Base-by-base conservation (phyloP, 2,329 filamentous ascomycete genomes). In the Sarocladium oryzae region DNA sequence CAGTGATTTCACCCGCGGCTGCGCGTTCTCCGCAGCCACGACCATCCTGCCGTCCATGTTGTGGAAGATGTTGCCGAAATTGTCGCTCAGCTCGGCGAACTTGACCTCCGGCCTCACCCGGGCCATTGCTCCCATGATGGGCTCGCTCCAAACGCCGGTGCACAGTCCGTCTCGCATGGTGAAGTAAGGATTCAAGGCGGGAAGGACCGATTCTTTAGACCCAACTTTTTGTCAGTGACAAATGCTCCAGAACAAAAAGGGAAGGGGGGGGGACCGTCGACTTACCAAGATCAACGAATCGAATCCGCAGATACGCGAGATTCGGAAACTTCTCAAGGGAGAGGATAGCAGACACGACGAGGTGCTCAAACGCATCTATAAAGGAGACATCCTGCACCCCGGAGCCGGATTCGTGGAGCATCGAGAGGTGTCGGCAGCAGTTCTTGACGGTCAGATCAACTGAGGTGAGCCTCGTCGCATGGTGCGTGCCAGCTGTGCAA, bases 381-480 rank as follows among this genome's bases (percentile, higher is more conserved):
- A 89, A 90, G 26, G 79, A 74, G 70, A 85, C 78, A 58, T 88
- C 85, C 18, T 82, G 84, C 54, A 89, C 86, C 0, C 85, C 84
- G 2, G 83, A 85, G 2, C 82, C 84, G 0, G 78, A 77, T 57
- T 87, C 84, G 55, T 82, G 76, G 70, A 74, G 83, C 55, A 69
- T 69, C 53, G 73, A 24, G 8, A 55, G 63, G 38, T 74, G 69
- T 3, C 84, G 78, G 58, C 86, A 90, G 63, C 84, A 86, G 55
- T 88, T 88, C 68, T 88, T 88, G 51, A 89, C 82, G 0, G 84
- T 84, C 40, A 89, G 66, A 58, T 89, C 85, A 20, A 89, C 74
- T 2, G 81, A 84, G 65, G 81, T 81, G 40, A 89, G 75, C 15
- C 69, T 69, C 7, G 74, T 72, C 15, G 71, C 67, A 38, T 75